Percentiles rank a stretch among this genome's conserved stretches.
phyloP scores from a whole-genome alignment of 352 stramenopile genomes.

The Pythium dissimile region DNA sequence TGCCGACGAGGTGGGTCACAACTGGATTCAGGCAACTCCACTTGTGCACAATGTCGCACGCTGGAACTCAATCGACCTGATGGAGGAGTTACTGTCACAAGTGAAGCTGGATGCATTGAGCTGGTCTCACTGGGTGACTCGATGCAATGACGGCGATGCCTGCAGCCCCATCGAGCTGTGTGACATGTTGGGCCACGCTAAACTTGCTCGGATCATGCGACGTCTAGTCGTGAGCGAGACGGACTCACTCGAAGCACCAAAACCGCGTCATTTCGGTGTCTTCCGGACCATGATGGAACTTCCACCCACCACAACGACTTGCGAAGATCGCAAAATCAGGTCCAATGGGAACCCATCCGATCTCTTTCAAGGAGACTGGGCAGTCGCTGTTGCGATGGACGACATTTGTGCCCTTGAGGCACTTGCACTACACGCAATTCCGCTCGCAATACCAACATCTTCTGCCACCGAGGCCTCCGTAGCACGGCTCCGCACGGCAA shows the following conservation, averaged over 20 bases:
- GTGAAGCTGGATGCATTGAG: background rate
- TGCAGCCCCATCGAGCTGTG: slow-evolving; percentile 29
- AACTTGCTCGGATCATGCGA: background rate
- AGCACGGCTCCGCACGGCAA: slow-evolving; percentile 22
- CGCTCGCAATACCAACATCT: no score
- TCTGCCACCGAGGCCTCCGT: background rate
- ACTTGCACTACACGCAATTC: background rate
- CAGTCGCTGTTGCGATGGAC: slow-evolving; percentile 5
- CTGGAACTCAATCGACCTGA: slow-evolving; percentile 36
- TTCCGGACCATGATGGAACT: slow-evolving; percentile 2
- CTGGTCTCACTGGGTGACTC: background rate
- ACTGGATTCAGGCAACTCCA: background rate
- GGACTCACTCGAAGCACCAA: background rate
- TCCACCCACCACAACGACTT: background rate
- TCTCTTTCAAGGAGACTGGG: background rate
- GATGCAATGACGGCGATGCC: no score
- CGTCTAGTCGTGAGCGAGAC: background rate
- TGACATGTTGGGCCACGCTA: slow-evolving; percentile 22
- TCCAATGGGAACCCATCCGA: background rate
- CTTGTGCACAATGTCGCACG: slow-evolving; percentile 25
- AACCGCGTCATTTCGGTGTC: background rate
- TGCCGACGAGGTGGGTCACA: background rate
- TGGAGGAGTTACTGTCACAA: background rate
- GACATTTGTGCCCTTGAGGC: background rate
- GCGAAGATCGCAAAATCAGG: background rate